These are phyloP conservation scores for Boletus rubescentipes DNA, from an alignment of 768 basidiomycete species.

Conservation along the genomic window DNA sequence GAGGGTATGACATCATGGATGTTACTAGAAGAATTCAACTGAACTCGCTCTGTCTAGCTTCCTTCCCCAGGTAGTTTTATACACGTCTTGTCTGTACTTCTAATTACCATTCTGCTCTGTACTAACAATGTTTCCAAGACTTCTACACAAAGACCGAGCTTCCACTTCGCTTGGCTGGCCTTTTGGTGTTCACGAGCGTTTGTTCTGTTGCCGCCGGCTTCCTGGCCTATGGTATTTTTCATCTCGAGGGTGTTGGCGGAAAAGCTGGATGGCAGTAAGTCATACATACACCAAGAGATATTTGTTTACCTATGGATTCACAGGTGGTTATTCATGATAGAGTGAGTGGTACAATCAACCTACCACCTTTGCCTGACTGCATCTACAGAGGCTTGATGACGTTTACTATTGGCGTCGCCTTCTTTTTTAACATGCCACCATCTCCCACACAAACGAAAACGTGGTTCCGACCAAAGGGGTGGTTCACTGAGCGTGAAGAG, in stretches of 20 bases:
- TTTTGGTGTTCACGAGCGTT: slow-evolving; percentile 63
- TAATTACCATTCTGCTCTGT: neutral
- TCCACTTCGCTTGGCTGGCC: slow-evolving; percentile 54
- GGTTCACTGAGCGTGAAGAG: slow-evolving; percentile 65
- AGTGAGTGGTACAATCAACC: slow-evolving; percentile 24
- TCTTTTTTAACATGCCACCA: slow-evolving; percentile 60
- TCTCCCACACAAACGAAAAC: slow-evolving; percentile 58
- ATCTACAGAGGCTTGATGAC: slow-evolving; percentile 37
- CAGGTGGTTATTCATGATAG: slow-evolving; percentile 38
- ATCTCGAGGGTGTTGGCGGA: slow-evolving; percentile 8
- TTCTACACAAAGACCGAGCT: slow-evolving; percentile 63
- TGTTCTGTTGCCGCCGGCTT: slow-evolving; percentile 59
- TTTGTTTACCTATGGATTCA: neutral
- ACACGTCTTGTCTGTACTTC: slow-evolving; percentile 50
- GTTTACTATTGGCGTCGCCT: slow-evolving; percentile 48
- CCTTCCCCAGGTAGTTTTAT: slow-evolving; percentile 59
- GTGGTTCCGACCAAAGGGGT: slow-evolving; percentile 59
- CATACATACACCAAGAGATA: slow-evolving; percentile 1
- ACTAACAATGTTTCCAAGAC: slow-evolving; percentile 1
- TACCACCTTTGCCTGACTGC: neutral
- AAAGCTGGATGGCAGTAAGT: slow-evolving; percentile 18
- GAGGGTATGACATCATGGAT: slow-evolving; percentile 34
- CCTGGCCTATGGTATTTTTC: slow-evolving; percentile 60
- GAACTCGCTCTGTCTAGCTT: slow-evolving; percentile 33
- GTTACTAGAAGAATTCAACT: neutral